Conservation (phyloP, 164 flowering plant species). For the Magnolia kwangsiensis region DNA sequence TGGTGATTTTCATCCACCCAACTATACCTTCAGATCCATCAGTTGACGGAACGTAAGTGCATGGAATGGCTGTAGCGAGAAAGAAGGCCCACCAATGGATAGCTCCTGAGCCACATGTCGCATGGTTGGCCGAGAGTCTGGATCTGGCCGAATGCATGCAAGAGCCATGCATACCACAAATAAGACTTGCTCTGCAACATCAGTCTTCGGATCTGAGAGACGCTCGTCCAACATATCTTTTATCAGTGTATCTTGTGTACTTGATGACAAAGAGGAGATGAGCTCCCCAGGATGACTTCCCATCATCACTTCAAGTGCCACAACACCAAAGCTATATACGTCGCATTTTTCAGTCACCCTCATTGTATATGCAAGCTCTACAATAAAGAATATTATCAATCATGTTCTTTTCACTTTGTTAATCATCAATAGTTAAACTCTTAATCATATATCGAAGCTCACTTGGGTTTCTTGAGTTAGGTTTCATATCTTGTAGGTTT, state of each 20-base stretch:
- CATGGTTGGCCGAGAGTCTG: slow-evolving; percentile 2
- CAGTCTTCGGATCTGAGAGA: slow-evolving; percentile 42
- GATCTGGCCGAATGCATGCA: not conserved
- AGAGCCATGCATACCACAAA: slow-evolving; percentile 6
- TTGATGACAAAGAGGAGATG: slow-evolving; percentile 25
- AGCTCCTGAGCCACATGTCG: not conserved
- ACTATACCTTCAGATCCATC: not conserved
- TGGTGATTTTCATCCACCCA: no score
- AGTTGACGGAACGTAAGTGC: not conserved
- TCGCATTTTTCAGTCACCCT: slow-evolving; percentile 56
- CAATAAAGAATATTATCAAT: not conserved
- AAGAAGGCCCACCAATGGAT: not conserved
- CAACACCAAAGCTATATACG: slow-evolving; percentile 68
- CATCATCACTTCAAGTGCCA: slow-evolving; percentile 55
- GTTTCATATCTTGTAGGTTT: not conserved
- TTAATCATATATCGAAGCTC: not conserved
- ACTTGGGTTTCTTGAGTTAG: no score
- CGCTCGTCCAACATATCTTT: slow-evolving; percentile 51
- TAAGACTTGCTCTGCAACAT: slow-evolving; percentile 43
- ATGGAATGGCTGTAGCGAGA: not conserved
- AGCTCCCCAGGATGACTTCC: slow-evolving; percentile 65
- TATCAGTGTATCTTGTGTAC: not conserved
- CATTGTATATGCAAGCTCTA: slow-evolving; percentile 55
- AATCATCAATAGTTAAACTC: not conserved
- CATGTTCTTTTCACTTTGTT: not conserved